A percentile compares a stretch with the other conserved stretches of the same genome.
These are phyloP conservation scores for Capronia coronata DNA, from an alignment of 2,329 filamentous ascomycete species.

Conservation along the genomic window DNA sequence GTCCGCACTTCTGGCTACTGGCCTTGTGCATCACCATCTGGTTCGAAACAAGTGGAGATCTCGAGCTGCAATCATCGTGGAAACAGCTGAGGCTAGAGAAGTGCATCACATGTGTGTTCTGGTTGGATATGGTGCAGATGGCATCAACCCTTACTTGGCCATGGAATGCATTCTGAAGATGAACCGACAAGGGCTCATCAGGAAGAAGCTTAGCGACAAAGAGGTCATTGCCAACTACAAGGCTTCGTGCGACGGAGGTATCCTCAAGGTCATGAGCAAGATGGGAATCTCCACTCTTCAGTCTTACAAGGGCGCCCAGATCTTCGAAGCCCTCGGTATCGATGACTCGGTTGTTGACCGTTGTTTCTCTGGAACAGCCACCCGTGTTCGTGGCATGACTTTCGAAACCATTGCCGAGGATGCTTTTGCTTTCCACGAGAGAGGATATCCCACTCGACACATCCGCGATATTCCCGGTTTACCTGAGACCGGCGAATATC, in stretches of 20 bases:
- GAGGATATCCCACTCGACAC: slow-evolving; percentile 74
- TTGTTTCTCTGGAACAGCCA: slow-evolving; percentile 91
- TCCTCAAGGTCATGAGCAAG: slow-evolving; percentile 98
- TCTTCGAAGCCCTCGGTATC: slow-evolving; percentile 91
- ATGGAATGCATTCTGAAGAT: slow-evolving; percentile 97
- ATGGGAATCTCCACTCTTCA: slow-evolving; percentile 98
- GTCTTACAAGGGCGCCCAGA: slow-evolving; percentile 96
- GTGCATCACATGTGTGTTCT: slow-evolving; percentile 99
- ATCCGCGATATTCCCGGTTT: slow-evolving; percentile 73
- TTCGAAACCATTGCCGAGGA: slow-evolving; percentile 92
- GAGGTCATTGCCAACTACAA: slow-evolving; percentile 92
- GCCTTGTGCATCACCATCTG: slow-evolving; percentile 91
- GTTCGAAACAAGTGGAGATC: slow-evolving; percentile 95
- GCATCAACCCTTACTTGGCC: slow-evolving; percentile 87
- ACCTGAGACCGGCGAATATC: slow-evolving; percentile 90
- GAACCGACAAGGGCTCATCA: slow-evolving; percentile 84
- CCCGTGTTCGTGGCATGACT: slow-evolving; percentile 87
- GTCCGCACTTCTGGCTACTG: slow-evolving; percentile 78
- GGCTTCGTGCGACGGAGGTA: slow-evolving; percentile 91
- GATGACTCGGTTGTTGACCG: slow-evolving; percentile 88
- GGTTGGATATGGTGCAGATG: slow-evolving; percentile 89
- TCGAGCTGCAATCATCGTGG: slow-evolving; percentile 75
- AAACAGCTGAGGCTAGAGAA: slow-evolving; percentile 92
- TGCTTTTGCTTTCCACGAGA: slow-evolving; percentile 89
- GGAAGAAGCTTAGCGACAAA: slow-evolving; percentile 77